Conservation (phyloP, 176 grass and related monocot species). For the Raddia distichophylla region DNA sequence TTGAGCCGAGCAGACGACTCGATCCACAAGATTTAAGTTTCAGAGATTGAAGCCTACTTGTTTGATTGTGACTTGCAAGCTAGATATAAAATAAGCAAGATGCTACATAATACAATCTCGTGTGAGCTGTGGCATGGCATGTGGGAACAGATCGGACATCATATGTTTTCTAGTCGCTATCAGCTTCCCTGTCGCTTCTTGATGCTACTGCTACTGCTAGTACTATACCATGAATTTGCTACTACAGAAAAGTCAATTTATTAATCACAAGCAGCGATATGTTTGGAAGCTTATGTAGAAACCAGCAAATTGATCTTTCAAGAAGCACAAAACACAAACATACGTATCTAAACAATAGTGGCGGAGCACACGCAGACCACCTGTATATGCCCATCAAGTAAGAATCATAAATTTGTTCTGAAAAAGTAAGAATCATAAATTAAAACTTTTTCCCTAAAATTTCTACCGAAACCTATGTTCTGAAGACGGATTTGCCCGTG, state of each 20-base stretch:
- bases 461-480: neutral
- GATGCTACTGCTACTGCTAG: conserved; percentile 8
- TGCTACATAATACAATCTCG: conserved; percentile 12
- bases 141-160: neutral
- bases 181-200: neutral
- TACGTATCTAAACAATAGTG: neutral
- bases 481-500: neutral
- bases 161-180: conserved; percentile 16
- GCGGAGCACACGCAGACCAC: neutral
- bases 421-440: neutral
- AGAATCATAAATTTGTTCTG: too few species aligned
- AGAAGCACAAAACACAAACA: neutral
- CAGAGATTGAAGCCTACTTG: neutral
- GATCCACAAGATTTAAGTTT: neutral
- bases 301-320: conserved; percentile 4
- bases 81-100: neutral
- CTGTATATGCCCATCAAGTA: neutral
- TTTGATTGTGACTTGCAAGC: conserved; percentile 17
- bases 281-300: conserved; percentile 4
- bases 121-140: conserved; percentile 6
- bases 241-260: neutral
- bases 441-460: neutral
- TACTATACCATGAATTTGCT: conserved; percentile 32
- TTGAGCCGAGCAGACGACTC: neutral
- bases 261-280: conserved; percentile 9